These are phyloP conservation scores for Podila horticola DNA, from an alignment of 192 early-diverging fungal species.

Conservation along the genomic window DNA sequence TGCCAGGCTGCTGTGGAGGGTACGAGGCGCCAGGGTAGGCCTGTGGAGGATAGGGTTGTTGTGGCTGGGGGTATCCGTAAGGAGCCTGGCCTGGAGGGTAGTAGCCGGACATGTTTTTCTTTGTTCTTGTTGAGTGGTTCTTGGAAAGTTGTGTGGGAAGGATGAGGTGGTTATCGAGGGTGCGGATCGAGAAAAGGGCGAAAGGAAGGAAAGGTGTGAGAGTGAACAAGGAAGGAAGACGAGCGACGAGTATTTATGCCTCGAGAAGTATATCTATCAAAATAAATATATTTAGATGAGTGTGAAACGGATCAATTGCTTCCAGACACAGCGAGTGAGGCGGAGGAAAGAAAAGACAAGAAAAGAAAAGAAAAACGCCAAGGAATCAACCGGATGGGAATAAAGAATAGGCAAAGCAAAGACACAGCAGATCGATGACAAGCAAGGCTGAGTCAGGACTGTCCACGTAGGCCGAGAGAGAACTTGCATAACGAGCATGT, in stretches of 20 bases:
- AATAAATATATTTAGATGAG: background rate
- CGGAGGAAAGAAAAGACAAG: background rate
- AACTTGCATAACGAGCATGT: background rate
- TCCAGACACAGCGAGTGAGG: background rate
- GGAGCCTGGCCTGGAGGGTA: slow-evolving; percentile 1
- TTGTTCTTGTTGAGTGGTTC: background rate
- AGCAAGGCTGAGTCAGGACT: background rate
- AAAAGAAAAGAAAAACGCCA: slow-evolving; percentile 4
- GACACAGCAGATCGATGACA: background rate
- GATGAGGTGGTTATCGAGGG: background rate
- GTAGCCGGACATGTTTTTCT: slow-evolving; percentile 32
- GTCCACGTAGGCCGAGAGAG: background rate
- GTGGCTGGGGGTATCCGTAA: slow-evolving; percentile 8
- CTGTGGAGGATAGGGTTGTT: background rate
- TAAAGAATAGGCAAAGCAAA: too few relatives aligned
- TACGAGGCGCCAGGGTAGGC: background rate
- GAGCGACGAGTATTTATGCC: background rate
- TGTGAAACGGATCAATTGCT: background rate
- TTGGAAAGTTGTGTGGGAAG: background rate
- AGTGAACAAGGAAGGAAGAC: background rate
- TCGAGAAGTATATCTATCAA: too few relatives aligned
- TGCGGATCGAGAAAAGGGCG: background rate
- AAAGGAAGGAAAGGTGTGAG: background rate
- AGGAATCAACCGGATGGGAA: background rate
- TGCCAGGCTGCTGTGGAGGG: background rate